Conservation (phyloP, 2,329 filamentous ascomycete genomes). For the Epichloe scottii region DNA sequence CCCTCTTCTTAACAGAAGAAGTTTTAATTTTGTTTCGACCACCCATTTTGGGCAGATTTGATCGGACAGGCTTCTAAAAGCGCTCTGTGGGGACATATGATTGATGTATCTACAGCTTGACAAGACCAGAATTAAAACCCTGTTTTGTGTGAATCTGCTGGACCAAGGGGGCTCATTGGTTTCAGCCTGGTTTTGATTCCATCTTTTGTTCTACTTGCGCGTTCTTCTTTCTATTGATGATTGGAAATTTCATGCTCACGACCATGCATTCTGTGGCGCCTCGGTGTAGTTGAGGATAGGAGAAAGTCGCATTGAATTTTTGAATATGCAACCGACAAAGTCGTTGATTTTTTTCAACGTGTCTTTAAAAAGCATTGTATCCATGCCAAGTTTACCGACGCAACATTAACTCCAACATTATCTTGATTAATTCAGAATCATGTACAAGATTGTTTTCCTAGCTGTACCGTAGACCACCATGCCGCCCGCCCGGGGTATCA, state of each 20-base stretch:
- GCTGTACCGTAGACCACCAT: neutral
- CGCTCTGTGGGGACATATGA: slow-evolving; percentile 4
- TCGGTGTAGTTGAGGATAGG: neutral
- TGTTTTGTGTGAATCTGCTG: neutral
- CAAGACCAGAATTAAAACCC: neutral
- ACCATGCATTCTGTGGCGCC: slow-evolving; percentile 2
- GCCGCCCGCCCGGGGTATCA: too few relatives aligned
- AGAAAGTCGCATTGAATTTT: neutral
- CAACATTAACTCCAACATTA: neutral
- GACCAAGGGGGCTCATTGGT: neutral
- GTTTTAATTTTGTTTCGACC: neutral
- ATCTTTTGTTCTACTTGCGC: neutral
- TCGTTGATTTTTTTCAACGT: neutral
- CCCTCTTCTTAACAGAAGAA: slow-evolving; percentile 9
- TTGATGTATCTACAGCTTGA: slow-evolving; percentile 6
- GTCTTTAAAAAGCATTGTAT: neutral
- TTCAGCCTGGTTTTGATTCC: neutral
- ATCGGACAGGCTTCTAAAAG: slow-evolving; percentile 1
- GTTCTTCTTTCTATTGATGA: neutral
- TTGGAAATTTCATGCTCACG: slow-evolving; percentile 4
- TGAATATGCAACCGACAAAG: neutral
- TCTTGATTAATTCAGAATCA: neutral
- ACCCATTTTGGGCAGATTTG: neutral
- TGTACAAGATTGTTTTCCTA: neutral
- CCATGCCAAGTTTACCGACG: too few relatives aligned